A percentile compares a stretch with the other conserved stretches of the same genome.
These are phyloP conservation scores for Crithidia thermophila DNA, from an alignment of 208 protist genomes.

Conservation along the genomic window DNA sequence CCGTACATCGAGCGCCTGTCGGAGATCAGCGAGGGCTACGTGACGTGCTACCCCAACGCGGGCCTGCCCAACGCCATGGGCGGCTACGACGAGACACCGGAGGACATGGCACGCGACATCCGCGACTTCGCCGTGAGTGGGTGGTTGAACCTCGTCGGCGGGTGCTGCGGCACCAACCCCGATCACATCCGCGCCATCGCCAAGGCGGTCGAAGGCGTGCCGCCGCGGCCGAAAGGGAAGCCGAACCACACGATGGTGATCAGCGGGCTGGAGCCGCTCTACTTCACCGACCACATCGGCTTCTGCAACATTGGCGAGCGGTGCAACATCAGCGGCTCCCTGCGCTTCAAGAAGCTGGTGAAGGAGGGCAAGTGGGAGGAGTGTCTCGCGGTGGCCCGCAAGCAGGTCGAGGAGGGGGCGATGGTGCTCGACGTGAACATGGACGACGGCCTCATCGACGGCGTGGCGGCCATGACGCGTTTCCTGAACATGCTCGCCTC, in stretches of 20 bases:
- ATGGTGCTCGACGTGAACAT: constrained; percentile 98
- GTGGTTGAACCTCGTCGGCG: constrained; percentile 75
- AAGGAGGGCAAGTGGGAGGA: constrained; percentile 90
- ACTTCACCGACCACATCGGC: constrained; percentile 73
- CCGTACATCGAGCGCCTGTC: constrained; percentile 59
- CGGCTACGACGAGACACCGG: constrained; percentile 72
- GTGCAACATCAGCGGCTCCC: constrained; percentile 97
- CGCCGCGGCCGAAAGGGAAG: constrained; percentile 38
- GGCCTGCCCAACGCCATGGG: constrained; percentile 83
- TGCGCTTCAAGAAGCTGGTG: constrained; percentile 95
- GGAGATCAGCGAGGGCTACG: constrained; percentile 60
- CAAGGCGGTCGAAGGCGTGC: constrained; percentile 33
- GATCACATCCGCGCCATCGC: constrained; percentile 75
- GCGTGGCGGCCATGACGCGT: constrained; percentile 87
- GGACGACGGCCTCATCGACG: constrained; percentile 97
- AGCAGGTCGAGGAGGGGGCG: constrained; percentile 95
- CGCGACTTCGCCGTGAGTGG: constrained; percentile 50
- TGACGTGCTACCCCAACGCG: constrained; percentile 79
- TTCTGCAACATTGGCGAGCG: constrained; percentile 98
- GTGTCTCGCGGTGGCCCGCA: constrained; percentile 58
- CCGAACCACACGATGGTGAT: constrained; percentile 51
- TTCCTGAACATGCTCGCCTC: constrained; percentile 94
- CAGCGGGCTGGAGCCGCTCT: constrained; percentile 90
- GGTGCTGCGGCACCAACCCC: constrained; percentile 77
- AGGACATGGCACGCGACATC: constrained; percentile 64